A percentile compares a stretch with the other conserved stretches of the same genome.
phyloP scores from a whole-genome alignment of 768 basidiomycete genomes.

The Chalciporus sphaerocephalus region DNA sequence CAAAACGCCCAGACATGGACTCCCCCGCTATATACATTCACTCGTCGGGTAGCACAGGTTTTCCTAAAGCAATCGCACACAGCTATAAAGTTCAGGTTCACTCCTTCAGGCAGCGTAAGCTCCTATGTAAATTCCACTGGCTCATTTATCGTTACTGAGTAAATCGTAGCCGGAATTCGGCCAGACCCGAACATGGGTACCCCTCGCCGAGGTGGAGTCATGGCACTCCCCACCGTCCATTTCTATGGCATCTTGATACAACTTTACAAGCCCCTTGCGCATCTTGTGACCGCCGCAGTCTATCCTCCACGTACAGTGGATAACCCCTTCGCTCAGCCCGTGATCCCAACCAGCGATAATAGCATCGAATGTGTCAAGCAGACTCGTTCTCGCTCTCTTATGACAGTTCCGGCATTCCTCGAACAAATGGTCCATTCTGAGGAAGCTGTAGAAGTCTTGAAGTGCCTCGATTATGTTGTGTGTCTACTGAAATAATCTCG shows the following conservation, averaged over 20 bases:
- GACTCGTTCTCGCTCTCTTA: slow-evolving; percentile 28
- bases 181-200: slow-evolving; percentile 3
- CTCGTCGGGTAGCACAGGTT: slow-evolving; percentile 49
- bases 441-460: slow-evolving; percentile 24
- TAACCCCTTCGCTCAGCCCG: slow-evolving; percentile 26
- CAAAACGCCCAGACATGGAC: slow-evolving; percentile 25
- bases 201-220: slow-evolving; percentile 17
- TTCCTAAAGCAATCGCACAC: slow-evolving; percentile 44
- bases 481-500: neutral
- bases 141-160: neutral
- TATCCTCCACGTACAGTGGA: slow-evolving; percentile 26
- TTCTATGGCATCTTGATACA: slow-evolving; percentile 13
- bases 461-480: slow-evolving; percentile 28
- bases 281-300: slow-evolving; percentile 15
- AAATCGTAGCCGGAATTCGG: slow-evolving; percentile 2
- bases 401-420: slow-evolving; percentile 38
- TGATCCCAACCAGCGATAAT: slow-evolving; percentile 37
- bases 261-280: slow-evolving; percentile 20
- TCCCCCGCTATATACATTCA: slow-evolving; percentile 43
- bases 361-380: slow-evolving; percentile 33
- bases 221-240: slow-evolving; percentile 30
- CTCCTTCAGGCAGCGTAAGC: slow-evolving; percentile 35
- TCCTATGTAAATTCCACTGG: neutral
- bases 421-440: slow-evolving; percentile 33
- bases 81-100: slow-evolving; percentile 33